A percentile compares a stretch with the other conserved stretches of the same genome.
phyloP scores from a whole-genome alignment of 2,329 filamentous ascomycete genomes.

The Hirsutella thompsonii region DNA sequence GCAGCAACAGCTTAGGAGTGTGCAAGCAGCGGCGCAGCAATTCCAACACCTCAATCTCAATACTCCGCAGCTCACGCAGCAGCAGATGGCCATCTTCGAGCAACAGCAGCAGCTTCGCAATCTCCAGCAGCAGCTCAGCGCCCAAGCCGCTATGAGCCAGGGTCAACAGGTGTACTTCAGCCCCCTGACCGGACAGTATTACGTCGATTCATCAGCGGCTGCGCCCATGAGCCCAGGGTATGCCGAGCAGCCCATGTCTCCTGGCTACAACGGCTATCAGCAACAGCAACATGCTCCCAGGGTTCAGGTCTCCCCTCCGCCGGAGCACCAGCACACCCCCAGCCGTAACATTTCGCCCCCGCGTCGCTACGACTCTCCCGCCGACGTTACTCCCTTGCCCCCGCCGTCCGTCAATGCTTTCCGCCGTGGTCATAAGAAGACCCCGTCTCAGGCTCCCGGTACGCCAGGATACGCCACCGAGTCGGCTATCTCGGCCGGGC shows the following conservation, averaged over 20 bases:
- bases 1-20: slow-evolving; percentile 78
- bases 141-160: slow-evolving; percentile 30
- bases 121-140: slow-evolving; percentile 25
- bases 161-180: slow-evolving; percentile 79
- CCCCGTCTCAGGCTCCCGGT: slow-evolving; percentile 54
- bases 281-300: slow-evolving; percentile 46
- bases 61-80: slow-evolving; percentile 31
- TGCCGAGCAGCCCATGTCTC: slow-evolving; percentile 30
- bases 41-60: slow-evolving; percentile 66
- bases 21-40: slow-evolving; percentile 74
- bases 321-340: slow-evolving; percentile 35
- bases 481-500: slow-evolving; percentile 36
- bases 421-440: slow-evolving; percentile 89
- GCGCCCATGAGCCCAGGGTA: slow-evolving; percentile 26
- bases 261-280: slow-evolving; percentile 17
- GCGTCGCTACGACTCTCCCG: slow-evolving; percentile 56
- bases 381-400: slow-evolving; percentile 58
- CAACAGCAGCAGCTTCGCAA: slow-evolving; percentile 27
- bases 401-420: slow-evolving; percentile 85
- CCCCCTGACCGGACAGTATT: slow-evolving; percentile 74
- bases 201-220: slow-evolving; percentile 50
- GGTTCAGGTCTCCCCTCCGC: slow-evolving; percentile 72
- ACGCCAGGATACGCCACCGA: slow-evolving; percentile 27
- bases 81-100: slow-evolving; percentile 33
- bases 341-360: slow-evolving; percentile 52